These are phyloP conservation scores for Penicillium sumatraense DNA, from an alignment of 2,329 filamentous ascomycete genomes.

Conservation along the genomic window DNA sequence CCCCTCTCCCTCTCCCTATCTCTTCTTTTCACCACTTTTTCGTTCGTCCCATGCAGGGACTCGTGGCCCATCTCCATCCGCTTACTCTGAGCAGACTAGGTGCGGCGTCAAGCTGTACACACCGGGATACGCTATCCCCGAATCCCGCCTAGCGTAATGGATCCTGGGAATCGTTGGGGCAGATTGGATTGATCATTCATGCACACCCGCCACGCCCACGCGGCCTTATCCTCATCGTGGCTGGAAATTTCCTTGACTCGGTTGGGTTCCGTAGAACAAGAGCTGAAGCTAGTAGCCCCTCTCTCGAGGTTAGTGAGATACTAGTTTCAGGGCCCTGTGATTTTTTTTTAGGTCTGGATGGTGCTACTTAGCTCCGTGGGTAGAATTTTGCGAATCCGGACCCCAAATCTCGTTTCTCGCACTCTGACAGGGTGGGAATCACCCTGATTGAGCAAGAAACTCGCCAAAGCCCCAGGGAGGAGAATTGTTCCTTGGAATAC, in stretches of 20 bases:
- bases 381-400: neutral
- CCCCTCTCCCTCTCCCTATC: neutral
- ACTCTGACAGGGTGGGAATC: neutral
- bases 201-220: slow-evolving; percentile 20
- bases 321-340: neutral
- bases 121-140: slow-evolving; percentile 5
- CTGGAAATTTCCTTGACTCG: slow-evolving; percentile 5
- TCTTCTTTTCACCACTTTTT: neutral
- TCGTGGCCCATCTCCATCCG: slow-evolving; percentile 21
- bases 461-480: too few relatives aligned
- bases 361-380: too few relatives aligned
- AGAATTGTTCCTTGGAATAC: too few relatives aligned
- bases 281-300: neutral
- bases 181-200: neutral
- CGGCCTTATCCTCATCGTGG: slow-evolving; percentile 20
- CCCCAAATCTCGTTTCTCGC: neutral
- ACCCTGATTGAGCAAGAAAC: too few relatives aligned
- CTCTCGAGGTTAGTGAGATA: neutral
- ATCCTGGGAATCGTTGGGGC: neutral
- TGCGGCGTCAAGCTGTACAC: slow-evolving; percentile 7
- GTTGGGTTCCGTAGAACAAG: neutral
- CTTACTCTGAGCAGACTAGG: slow-evolving; percentile 15
- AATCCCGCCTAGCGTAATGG: slow-evolving; percentile 15
- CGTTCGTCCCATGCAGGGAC: slow-evolving; percentile 22
- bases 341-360: neutral